phyloP scores from a whole-genome alignment of 805 yeast genomes.

The Tanozyma kutaoensis region DNA sequence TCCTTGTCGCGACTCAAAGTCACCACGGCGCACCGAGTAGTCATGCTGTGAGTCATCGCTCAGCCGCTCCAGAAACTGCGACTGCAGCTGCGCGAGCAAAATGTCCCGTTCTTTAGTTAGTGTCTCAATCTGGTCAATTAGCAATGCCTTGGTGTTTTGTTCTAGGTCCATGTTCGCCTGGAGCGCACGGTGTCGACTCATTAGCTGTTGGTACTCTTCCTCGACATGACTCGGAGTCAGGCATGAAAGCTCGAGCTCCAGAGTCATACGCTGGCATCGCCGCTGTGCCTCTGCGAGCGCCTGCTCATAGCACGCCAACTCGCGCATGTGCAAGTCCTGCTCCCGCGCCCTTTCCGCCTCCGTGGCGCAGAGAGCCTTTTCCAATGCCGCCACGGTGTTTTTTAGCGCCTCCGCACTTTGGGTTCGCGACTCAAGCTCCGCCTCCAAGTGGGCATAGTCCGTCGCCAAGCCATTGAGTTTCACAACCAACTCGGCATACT shows the following conservation, averaged over 20 bases:
- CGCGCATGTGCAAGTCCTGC: slow-evolving; percentile 15
- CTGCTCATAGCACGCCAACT: slow-evolving; percentile 18
- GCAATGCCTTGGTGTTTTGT: slow-evolving; percentile 34
- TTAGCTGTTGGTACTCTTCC: slow-evolving; percentile 15
- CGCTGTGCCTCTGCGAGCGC: slow-evolving; percentile 18
- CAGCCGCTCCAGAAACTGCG: too few species aligned
- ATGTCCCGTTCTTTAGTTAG: slow-evolving; percentile 22
- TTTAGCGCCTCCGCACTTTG: slow-evolving; percentile 13
- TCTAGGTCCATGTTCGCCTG: slow-evolving; percentile 41
- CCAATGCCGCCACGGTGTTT: slow-evolving; percentile 12
- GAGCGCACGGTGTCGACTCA: slow-evolving; percentile 24
- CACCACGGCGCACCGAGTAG: too few species aligned
- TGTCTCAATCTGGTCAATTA: slow-evolving; percentile 41
- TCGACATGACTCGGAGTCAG: too few species aligned
- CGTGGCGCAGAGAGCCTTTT: slow-evolving; percentile 12
- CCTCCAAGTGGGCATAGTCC: slow-evolving; percentile 18
- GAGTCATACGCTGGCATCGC: slow-evolving; percentile 2
- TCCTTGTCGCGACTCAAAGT: too few species aligned
- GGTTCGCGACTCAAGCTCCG: slow-evolving; percentile 14
- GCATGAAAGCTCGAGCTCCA: too few species aligned
- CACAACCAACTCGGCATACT: slow-evolving; percentile 19
- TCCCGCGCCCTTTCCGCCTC: slow-evolving; percentile 16
- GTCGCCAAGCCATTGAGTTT: slow-evolving; percentile 10
- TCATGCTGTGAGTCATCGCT: too few species aligned
- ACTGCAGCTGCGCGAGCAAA: slow-evolving; percentile 1